Percentiles rank a stretch among this genome's conserved stretches.
Conservation (phyloP, 441 rosid genomes). For the Gossypium schwendimanii region DNA sequence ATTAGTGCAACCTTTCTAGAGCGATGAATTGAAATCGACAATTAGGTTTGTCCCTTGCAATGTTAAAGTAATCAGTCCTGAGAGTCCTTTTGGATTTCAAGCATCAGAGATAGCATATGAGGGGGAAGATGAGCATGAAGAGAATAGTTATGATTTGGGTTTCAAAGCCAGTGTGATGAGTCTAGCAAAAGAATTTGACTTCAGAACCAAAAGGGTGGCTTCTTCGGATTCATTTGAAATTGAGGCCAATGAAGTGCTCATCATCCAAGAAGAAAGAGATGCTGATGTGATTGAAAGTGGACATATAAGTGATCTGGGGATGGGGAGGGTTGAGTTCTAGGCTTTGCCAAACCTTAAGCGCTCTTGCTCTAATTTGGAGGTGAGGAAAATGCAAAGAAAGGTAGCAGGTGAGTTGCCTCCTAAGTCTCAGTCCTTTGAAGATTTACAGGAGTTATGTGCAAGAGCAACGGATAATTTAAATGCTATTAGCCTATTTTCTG, state of each 20-base stretch:
- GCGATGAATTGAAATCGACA: slow-evolving; percentile 31
- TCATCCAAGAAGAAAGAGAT: slow-evolving; percentile 18
- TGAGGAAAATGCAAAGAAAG: slow-evolving; percentile 31
- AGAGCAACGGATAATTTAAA: slow-evolving; percentile 17
- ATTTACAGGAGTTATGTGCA: slow-evolving; percentile 24
- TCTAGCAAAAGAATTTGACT: slow-evolving; percentile 20
- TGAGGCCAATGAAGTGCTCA: slow-evolving; percentile 21
- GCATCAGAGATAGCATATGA: slow-evolving; percentile 48
- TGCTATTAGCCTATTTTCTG: slow-evolving; percentile 43
- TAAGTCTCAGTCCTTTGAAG: slow-evolving; percentile 32
- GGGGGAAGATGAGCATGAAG: slow-evolving; percentile 71
- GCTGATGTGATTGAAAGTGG: slow-evolving; percentile 38
- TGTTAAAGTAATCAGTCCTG: slow-evolving; percentile 28
- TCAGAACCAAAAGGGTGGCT: slow-evolving; percentile 19
- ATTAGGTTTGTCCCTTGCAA: slow-evolving; percentile 21
- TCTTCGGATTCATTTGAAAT: slow-evolving; percentile 24
- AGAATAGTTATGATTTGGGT: slow-evolving; percentile 38
- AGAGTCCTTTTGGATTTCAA: slow-evolving; percentile 27
- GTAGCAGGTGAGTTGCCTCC: slow-evolving; percentile 27
- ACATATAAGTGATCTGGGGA: slow-evolving; percentile 78
- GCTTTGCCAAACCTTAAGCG: slow-evolving; percentile 65
- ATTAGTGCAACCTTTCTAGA: slow-evolving; percentile 45
- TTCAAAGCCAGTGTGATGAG: slow-evolving; percentile 31
- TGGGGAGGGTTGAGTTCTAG: slow-evolving; percentile 45
- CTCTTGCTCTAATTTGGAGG: slow-evolving; percentile 78